These are phyloP conservation scores for Zalaria sp. DNA, from an alignment of 2,329 filamentous ascomycete genomes.

Conservation along the genomic window DNA sequence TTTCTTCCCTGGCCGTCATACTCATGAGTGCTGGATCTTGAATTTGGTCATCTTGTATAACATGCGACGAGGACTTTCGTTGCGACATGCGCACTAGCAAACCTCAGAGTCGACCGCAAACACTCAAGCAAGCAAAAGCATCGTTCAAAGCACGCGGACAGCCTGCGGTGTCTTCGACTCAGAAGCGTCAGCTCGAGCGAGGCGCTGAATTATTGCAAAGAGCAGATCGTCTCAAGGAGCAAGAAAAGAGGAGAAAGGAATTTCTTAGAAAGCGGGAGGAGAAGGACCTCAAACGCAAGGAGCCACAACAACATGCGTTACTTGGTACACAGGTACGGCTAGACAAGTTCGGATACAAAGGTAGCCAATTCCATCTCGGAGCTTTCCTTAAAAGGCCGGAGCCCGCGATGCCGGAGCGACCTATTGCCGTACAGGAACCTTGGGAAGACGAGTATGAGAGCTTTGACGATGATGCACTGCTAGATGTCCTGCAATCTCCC, in stretches of 20 bases:
- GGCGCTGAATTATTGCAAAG: slow-evolving; percentile 18
- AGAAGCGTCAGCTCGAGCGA: slow-evolving; percentile 18
- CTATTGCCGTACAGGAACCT: neutral
- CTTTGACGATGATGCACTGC: slow-evolving; percentile 17
- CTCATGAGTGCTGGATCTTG: too few species aligned
- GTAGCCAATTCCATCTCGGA: slow-evolving; percentile 21
- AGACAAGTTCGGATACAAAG: slow-evolving; percentile 19
- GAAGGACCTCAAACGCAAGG: slow-evolving; percentile 8
- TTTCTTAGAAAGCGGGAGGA: slow-evolving; percentile 16
- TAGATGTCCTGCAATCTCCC: slow-evolving; percentile 6
- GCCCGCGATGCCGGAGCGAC: neutral
- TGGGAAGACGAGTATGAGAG: slow-evolving; percentile 11
- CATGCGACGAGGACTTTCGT: neutral
- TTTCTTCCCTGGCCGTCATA: too few species aligned
- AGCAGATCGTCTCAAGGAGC: slow-evolving; percentile 17
- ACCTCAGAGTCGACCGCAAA: slow-evolving; percentile 10
- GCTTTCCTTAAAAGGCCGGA: slow-evolving; percentile 15
- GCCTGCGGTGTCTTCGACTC: slow-evolving; percentile 15
- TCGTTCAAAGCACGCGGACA: slow-evolving; percentile 19
- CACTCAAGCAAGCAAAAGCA: slow-evolving; percentile 21
- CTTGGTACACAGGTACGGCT: slow-evolving; percentile 17
- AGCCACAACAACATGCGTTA: slow-evolving; percentile 4
- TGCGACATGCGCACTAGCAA: neutral
- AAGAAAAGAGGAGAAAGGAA: slow-evolving; percentile 17
- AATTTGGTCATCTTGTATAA: neutral